Evolutionary conservation across 169 alveolate species (phyloP).

Genomic region (Miamiensis avidus): DNA sequence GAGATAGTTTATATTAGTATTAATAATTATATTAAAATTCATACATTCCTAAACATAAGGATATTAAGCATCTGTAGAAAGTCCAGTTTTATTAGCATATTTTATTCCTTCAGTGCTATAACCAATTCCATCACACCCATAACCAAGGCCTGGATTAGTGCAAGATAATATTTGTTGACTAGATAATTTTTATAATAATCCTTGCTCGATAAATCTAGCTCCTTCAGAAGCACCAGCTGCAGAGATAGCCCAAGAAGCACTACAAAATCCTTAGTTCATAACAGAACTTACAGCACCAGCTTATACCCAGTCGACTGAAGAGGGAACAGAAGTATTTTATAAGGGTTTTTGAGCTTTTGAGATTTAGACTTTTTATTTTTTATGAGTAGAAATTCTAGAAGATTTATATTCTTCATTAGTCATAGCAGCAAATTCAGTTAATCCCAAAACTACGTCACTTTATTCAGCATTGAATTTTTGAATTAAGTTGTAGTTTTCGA

Average conservation of each 20-base stretch:
- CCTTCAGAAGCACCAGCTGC: slow-evolving; percentile 43
- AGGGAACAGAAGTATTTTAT: not conserved
- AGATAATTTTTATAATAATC: slow-evolving; percentile 22
- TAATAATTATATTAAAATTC: no score
- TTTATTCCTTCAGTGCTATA: no score
- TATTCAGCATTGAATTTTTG: no score
- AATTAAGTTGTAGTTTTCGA: no score
- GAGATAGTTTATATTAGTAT: not conserved
- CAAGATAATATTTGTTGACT: slow-evolving; percentile 39
- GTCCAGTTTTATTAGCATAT: not conserved
- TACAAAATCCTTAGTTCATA: slow-evolving; percentile 41
- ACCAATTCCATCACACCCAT: no score
- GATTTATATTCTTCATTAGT: not conserved
- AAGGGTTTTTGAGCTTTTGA: not conserved
- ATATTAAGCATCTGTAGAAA: not conserved
- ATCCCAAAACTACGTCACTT: no score
- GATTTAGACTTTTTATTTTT: no score
- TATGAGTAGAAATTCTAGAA: not conserved
- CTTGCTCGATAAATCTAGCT: not conserved
- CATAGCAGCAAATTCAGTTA: not conserved
- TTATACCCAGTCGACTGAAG: slow-evolving; percentile 31
- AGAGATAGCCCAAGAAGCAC: slow-evolving; percentile 43
- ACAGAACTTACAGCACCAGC: slow-evolving; percentile 1
- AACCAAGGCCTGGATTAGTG: not conserved
- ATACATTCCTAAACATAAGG: not conserved